Conservation (phyloP, 805 yeast genomes). For the Starmerella bombi region DNA sequence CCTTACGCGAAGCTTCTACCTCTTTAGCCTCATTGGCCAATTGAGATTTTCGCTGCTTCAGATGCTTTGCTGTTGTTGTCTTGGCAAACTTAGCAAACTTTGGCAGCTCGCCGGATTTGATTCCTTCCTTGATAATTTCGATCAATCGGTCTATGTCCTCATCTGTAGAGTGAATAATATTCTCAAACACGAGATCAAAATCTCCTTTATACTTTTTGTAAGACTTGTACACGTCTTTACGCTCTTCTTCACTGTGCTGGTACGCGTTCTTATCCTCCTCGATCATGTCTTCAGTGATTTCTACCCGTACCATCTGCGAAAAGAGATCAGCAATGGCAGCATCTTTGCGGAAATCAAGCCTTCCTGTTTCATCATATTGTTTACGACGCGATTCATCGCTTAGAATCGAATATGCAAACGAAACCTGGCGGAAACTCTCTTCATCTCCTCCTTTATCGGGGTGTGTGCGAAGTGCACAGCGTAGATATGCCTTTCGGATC, state of each 20-base stretch:
- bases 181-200: conserved; percentile 54
- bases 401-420: conserved; percentile 60
- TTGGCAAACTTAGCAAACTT: conserved; percentile 35
- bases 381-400: conserved; percentile 44
- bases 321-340: conserved; percentile 29
- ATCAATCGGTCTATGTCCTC: conserved; percentile 52
- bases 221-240: conserved; percentile 45
- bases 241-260: conserved; percentile 35
- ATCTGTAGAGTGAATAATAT: conserved; percentile 61
- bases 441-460: conserved; percentile 51
- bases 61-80: conserved; percentile 36
- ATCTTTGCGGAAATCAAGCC: conserved; percentile 32
- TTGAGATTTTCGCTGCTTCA: conserved; percentile 35
- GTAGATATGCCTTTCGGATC: conserved; percentile 56
- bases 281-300: conserved; percentile 35
- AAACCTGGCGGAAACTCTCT: conserved; percentile 48
- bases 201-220: conserved; percentile 54
- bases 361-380: conserved; percentile 60
- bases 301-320: conserved; percentile 25
- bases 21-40: conserved; percentile 32
- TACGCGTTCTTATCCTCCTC: conserved; percentile 55
- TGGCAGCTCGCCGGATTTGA: conserved; percentile 31
- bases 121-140: conserved; percentile 36
- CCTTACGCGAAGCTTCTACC: conserved; percentile 47
- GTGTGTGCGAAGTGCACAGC: conserved; percentile 48